Percentiles rank a stretch among this genome's conserved stretches.
Evolutionary conservation across 768 basidiomycete genomes (phyloP).

Genomic region (Leccinum subgranulosum): DNA sequence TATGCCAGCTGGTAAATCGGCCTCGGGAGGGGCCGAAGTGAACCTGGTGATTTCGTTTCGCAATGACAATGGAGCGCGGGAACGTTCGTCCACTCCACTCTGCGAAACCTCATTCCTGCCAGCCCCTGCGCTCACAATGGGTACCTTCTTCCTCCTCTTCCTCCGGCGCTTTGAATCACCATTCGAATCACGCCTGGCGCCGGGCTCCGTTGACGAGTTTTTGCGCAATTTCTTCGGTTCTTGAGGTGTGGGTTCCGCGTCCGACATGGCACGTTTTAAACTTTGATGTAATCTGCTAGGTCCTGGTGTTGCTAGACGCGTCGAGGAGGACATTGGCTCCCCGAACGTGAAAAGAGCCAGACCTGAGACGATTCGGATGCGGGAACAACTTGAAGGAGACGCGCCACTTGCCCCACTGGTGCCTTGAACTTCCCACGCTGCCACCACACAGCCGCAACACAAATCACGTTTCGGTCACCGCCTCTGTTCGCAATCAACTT

Average conservation of each 20-base stretch:
- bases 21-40: slow-evolving; percentile 16
- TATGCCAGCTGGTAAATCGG: slow-evolving; percentile 1
- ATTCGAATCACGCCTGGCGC: slow-evolving; percentile 14
- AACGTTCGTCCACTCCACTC: slow-evolving; percentile 6
- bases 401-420: neutral
- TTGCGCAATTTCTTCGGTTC: slow-evolving; percentile 25
- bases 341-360: neutral
- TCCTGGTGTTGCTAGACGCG: slow-evolving; percentile 18
- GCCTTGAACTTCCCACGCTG: slow-evolving; percentile 26
- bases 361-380: neutral
- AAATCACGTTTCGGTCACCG: too few species aligned
- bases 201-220: slow-evolving; percentile 16
- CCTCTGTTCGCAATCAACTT: too few species aligned
- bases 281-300: slow-evolving; percentile 2
- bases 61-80: slow-evolving; percentile 16
- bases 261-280: slow-evolving; percentile 24
- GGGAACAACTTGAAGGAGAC: neutral
- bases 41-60: slow-evolving; percentile 30
- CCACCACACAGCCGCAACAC: neutral
- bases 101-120: slow-evolving; percentile 11
- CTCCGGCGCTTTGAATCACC: slow-evolving; percentile 27
- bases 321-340: slow-evolving; percentile 24
- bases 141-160: slow-evolving; percentile 28
- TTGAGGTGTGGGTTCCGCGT: slow-evolving; percentile 18
- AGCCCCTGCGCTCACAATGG: slow-evolving; percentile 15